These are phyloP conservation scores for Kernera saxatilis DNA, from an alignment of 345 rosid genomes.

Conservation along the genomic window DNA sequence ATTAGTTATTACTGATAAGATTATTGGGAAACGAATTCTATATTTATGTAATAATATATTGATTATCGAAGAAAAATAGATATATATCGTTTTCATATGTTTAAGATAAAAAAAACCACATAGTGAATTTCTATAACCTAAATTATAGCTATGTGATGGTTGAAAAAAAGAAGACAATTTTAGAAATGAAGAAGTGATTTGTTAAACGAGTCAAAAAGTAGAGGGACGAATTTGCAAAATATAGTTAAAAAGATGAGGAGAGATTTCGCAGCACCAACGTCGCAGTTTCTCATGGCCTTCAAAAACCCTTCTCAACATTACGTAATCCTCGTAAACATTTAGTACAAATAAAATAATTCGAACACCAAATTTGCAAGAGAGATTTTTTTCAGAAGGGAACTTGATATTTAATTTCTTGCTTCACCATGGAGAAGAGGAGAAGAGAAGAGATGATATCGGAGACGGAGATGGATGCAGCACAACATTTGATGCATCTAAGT, in stretches of 20 bases:
- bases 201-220: neutral
- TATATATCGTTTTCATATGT: no score
- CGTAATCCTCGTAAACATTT: constrained; percentile 5
- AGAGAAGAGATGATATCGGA: constrained; percentile 5
- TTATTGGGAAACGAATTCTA: no score
- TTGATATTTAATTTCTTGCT: neutral
- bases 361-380: neutral
- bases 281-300: constrained; percentile 26
- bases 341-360: neutral
- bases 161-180: neutral
- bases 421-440: constrained; percentile 19
- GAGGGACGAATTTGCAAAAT: neutral
- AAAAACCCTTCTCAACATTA: constrained; percentile 2
- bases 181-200: neutral
- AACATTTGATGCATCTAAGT: constrained; percentile 13
- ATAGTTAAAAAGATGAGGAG: neutral
- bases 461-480: constrained; percentile 18
- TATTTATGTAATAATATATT: no score
- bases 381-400: neutral
- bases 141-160: neutral
- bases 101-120: no score
- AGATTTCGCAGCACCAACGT: constrained; percentile 24
- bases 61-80: no score
- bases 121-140: no score
- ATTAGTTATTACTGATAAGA: neutral